Evolutionary conservation across 176 grass and related monocot genomes (phyloP), one percentile per base, ranked within the genome.

Genomic region (Paspalum vaginatum): DNA sequence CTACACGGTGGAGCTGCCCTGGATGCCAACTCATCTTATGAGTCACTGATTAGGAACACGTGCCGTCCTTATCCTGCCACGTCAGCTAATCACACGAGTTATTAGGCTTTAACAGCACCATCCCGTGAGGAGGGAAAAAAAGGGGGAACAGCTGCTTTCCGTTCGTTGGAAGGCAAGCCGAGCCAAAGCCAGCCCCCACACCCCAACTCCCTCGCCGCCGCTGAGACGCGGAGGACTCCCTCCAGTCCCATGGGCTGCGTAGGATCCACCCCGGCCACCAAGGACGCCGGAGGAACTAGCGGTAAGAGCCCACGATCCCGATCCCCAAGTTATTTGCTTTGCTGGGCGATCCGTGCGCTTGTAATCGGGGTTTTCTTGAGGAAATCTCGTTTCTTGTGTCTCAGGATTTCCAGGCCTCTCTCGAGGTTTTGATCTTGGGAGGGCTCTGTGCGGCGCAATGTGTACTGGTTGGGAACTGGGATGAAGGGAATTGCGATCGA

Each of bases 191-290:
- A 58, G 6, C 76, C 17, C 61, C 77, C 20, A 62, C 62, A 13
- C 37, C 63, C 80, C 59, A 43, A 40, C 71, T 24, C 53, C 61
- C 44, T 57, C 55, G 46, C 82, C 87, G 38, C 63, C 81, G 65
- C 52, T 39, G 41, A 52, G 61, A 61, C 18, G 69, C 53, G 32
- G 68, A 14, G 68, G 41, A 45, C 68, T 50, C 10, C 48, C 55
- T 65, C 32, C 71, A 37, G 32, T 52, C 47, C 62, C 49, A 89
- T 89, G 87, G 87, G 87, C 72, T 89, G 87, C 83, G 82, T 24
- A 44, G 87, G 87, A 81, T 89, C 83, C 72, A 85, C 50, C 21
- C 78, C 78, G 49, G 48, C 63, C 38, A 79, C 63, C 54, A 82
- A 77, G 73, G 83, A 79, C 32, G 49, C 72, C 55, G 72, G 45